These are phyloP conservation scores for Xylariales sp. DNA, from an alignment of 2,329 filamentous ascomycete species.

Conservation along the genomic window DNA sequence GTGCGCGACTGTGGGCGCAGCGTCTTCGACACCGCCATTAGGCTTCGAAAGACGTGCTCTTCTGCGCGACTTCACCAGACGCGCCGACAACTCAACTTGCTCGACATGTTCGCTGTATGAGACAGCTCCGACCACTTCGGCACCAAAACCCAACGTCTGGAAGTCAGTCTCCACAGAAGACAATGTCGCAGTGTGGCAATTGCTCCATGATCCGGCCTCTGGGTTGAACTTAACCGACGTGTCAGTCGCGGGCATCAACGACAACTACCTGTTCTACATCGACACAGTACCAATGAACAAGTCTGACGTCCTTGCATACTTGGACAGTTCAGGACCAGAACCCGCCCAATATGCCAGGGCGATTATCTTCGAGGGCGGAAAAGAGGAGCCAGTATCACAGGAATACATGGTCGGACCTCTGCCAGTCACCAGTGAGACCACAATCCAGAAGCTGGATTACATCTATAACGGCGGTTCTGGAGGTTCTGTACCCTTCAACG, in stretches of 20 bases:
- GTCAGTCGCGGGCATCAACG: constrained; percentile 29
- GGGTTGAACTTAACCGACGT: constrained; percentile 41
- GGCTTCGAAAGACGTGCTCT: constrained; percentile 10
- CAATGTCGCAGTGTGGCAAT: constrained; percentile 36
- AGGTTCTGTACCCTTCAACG: constrained; percentile 31
- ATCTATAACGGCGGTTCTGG: constrained; percentile 38
- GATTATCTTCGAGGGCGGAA: constrained; percentile 40
- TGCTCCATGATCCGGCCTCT: constrained; percentile 33
- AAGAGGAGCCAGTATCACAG: constrained; percentile 36
- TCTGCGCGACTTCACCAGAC: constrained; percentile 9
- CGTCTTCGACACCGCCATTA: constrained; percentile 7
- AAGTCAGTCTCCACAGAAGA: constrained; percentile 35
- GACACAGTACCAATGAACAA: constrained; percentile 47
- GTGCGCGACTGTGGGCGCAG: not conserved
- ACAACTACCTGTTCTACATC: constrained; percentile 43
- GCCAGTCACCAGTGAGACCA: constrained; percentile 34
- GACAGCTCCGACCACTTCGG: constrained; percentile 19
- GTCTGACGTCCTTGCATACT: constrained; percentile 37
- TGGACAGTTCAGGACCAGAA: constrained; percentile 29
- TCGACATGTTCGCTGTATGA: constrained; percentile 14
- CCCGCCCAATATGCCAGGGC: constrained; percentile 41
- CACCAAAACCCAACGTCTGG: constrained; percentile 39
- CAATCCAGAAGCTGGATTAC: constrained; percentile 34
- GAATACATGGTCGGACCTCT: constrained; percentile 47
- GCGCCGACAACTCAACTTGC: constrained; percentile 4